Conservation (phyloP, 208 protist genomes). For the Herpetomonas tarakana region DNA sequence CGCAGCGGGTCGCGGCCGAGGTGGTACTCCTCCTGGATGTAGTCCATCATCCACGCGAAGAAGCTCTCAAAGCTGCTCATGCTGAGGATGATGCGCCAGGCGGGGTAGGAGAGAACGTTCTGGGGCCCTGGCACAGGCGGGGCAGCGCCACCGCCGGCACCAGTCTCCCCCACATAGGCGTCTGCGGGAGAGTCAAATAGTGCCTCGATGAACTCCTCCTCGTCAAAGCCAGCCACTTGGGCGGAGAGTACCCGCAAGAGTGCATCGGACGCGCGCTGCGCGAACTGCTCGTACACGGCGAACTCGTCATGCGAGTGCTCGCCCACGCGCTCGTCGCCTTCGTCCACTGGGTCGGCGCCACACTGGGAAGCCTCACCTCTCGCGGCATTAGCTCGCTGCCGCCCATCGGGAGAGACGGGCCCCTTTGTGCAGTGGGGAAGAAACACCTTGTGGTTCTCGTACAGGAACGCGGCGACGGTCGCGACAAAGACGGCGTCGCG, state of each 20-base stretch:
- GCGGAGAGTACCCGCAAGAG: slow-evolving; percentile 41
- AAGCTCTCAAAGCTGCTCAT: slow-evolving; percentile 83
- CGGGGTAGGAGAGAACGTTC: slow-evolving; percentile 71
- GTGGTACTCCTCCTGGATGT: slow-evolving; percentile 80
- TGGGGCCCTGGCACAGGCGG: slow-evolving; percentile 9
- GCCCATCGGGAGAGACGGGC: too few species aligned
- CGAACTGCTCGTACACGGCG: slow-evolving; percentile 62
- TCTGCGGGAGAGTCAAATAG: slow-evolving; percentile 64
- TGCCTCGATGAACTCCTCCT: slow-evolving; percentile 71
- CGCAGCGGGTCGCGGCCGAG: slow-evolving; percentile 20
- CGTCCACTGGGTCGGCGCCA: background rate
- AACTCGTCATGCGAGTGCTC: slow-evolving; percentile 74
- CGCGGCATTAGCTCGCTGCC: too few species aligned
- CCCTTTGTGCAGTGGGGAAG: slow-evolving; percentile 40
- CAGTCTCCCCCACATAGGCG: slow-evolving; percentile 6
- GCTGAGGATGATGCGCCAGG: slow-evolving; percentile 72
- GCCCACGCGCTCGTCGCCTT: slow-evolving; percentile 3
- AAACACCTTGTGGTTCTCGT: slow-evolving; percentile 70
- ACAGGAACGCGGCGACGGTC: slow-evolving; percentile 54
- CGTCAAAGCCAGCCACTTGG: slow-evolving; percentile 61
- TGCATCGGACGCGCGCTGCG: slow-evolving; percentile 36
- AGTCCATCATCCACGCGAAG: slow-evolving; percentile 79
- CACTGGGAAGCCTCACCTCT: too few species aligned
- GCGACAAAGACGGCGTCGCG: slow-evolving; percentile 47
- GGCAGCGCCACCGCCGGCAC: background rate